Percentiles rank a stretch among this genome's conserved stretches.
Evolutionary conservation across 331 rosid species (phyloP).

Genomic region (Rhamnella rubrinervis): DNA sequence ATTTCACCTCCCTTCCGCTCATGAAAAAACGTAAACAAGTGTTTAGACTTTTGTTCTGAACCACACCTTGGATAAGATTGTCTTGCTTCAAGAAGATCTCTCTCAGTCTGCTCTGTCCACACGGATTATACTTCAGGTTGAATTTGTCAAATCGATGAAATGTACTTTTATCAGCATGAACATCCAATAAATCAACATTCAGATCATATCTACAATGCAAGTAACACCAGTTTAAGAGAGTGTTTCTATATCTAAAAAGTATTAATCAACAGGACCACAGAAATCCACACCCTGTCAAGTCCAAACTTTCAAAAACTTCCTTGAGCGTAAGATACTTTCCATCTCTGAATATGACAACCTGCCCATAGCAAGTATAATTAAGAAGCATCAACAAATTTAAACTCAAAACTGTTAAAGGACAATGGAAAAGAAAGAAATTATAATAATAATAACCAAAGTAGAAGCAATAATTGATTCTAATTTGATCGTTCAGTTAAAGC

Average conservation of each 20-base stretch:
- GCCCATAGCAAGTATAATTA: slow-evolving; percentile 23
- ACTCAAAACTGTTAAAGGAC: slow-evolving; percentile 17
- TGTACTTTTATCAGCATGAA: slow-evolving; percentile 89
- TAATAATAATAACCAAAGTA: not conserved
- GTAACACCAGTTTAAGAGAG: not conserved
- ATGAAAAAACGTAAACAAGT: not conserved
- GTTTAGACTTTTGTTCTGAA: slow-evolving; percentile 15
- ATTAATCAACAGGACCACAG: slow-evolving; percentile 5
- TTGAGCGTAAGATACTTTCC: slow-evolving; percentile 83
- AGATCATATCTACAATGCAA: slow-evolving; percentile 61
- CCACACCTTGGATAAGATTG: slow-evolving; percentile 86
- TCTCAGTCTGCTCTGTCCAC: slow-evolving; percentile 91
- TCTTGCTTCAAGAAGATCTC: slow-evolving; percentile 92
- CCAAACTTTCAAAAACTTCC: slow-evolving; percentile 90
- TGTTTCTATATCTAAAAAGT: not conserved
- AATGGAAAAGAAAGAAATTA: not conserved
- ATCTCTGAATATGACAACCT: slow-evolving; percentile 93
- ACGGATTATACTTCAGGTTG: slow-evolving; percentile 90
- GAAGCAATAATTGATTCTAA: not conserved
- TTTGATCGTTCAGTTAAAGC: slow-evolving; percentile 11
- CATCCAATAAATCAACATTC: slow-evolving; percentile 84
- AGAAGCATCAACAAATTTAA: slow-evolving; percentile 29
- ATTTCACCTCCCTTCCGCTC: too few relatives aligned
- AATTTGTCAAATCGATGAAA: slow-evolving; percentile 91
- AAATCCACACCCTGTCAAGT: slow-evolving; percentile 65